Percentiles rank a stretch among this genome's conserved stretches.
Evolutionary conservation across 306 rosid genomes (phyloP).

Genomic region (Bauhinia variegata): DNA sequence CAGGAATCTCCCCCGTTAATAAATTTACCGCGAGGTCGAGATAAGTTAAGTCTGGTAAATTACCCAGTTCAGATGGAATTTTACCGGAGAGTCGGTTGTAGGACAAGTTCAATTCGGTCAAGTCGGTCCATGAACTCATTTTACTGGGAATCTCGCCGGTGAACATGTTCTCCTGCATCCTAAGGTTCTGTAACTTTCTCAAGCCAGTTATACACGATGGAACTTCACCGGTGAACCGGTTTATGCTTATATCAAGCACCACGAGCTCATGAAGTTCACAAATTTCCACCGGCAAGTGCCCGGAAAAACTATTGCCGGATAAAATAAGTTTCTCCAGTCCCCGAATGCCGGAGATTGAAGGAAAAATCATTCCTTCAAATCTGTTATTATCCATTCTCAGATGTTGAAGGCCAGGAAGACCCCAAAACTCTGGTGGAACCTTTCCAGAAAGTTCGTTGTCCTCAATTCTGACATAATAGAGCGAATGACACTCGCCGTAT

Average conservation of each 20-base stretch:
- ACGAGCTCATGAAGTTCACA: constrained; percentile 51
- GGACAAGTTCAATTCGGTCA: constrained; percentile 67
- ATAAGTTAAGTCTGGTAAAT: constrained; percentile 53
- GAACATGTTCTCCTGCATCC: constrained; percentile 68
- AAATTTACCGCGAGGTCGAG: constrained; percentile 72
- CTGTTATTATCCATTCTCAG: constrained; percentile 53
- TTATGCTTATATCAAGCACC: constrained; percentile 51
- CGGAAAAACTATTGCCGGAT: constrained; percentile 57
- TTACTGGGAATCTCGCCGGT: constrained; percentile 56
- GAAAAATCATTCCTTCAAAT: constrained; percentile 56
- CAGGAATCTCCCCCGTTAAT: constrained; percentile 69
- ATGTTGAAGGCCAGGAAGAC: constrained; percentile 41
- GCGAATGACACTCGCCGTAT: constrained; percentile 52
- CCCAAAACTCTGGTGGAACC: constrained; percentile 62
- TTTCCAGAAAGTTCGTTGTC: constrained; percentile 59
- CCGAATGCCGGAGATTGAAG: constrained; percentile 41
- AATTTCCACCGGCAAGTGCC: constrained; percentile 49
- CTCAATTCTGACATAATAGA: constrained; percentile 61
- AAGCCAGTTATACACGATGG: constrained; percentile 65
- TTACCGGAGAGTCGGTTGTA: constrained; percentile 55
- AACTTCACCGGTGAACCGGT: constrained; percentile 57
- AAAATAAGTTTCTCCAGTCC: constrained; percentile 41
- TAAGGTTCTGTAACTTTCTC: constrained; percentile 58
- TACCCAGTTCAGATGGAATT: constrained; percentile 65
- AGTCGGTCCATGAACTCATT: constrained; percentile 55